Percentiles rank a stretch among this genome's conserved stretches.
These are phyloP conservation scores for Chaetoceros tenuissimus DNA, from an alignment of 108 stramenopile genomes.

Conservation along the genomic window DNA sequence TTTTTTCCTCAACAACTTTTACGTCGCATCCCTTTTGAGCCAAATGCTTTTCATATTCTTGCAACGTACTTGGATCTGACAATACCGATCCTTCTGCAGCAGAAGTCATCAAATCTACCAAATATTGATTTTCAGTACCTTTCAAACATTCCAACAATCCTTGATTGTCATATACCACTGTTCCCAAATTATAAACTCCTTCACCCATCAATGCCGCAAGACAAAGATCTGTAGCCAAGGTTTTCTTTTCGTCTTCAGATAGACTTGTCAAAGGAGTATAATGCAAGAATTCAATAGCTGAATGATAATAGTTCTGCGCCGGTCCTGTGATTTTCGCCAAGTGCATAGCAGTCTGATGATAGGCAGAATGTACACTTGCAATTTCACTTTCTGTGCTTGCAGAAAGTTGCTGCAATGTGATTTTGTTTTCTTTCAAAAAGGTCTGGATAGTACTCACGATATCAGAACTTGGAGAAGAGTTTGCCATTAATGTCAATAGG, in stretches of 20 bases:
- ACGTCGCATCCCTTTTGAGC: constrained; percentile 85
- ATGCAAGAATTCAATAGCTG: constrained; percentile 81
- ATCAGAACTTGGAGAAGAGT: not conserved
- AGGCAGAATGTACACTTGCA: constrained; percentile 36
- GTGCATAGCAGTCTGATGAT: constrained; percentile 79
- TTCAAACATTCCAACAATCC: constrained; percentile 55
- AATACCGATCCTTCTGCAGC: constrained; percentile 85
- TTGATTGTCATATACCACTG: constrained; percentile 82
- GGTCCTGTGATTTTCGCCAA: constrained; percentile 94
- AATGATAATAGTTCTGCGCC: constrained; percentile 79
- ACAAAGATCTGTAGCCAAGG: constrained; percentile 83
- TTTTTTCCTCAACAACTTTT: constrained; percentile 89
- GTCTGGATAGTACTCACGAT: constrained; percentile 20
- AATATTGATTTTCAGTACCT: constrained; percentile 62
- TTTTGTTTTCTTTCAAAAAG: constrained; percentile 39
- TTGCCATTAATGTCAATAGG: not conserved
- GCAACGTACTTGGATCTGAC: constrained; percentile 52
- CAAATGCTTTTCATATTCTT: constrained; percentile 35
- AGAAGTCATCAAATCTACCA: constrained; percentile 77
- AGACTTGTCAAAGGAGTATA: constrained; percentile 38
- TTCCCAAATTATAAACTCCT: constrained; percentile 95
- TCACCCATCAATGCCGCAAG: constrained; percentile 95
- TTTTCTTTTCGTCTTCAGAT: constrained; percentile 18
- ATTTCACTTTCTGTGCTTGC: constrained; percentile 10
- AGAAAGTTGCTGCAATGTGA: constrained; percentile 44